These are phyloP conservation scores for Eucalyptus grandis DNA, from an alignment of 345 rosid genomes.

Conservation along the genomic window DNA sequence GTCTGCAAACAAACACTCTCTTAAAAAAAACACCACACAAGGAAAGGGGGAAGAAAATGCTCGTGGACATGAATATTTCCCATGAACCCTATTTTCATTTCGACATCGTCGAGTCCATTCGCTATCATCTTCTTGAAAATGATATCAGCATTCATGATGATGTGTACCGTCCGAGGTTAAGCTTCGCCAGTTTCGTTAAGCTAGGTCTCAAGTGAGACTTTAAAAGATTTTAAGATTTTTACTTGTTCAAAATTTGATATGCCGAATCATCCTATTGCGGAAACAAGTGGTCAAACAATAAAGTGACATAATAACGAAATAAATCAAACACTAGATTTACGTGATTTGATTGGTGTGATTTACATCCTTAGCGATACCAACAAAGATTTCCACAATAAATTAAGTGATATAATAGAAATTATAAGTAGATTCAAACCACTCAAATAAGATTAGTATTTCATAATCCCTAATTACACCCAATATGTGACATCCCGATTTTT, in stretches of 20 bases:
- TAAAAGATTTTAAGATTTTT: no score
- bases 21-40: no score
- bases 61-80: no score
- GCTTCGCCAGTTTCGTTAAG: accelerated
- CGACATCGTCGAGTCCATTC: no score
- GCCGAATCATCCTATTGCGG: accelerated
- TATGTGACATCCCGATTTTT: no score
- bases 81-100: no score
- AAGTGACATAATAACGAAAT: background rate
- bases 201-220: no score
- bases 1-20: no score
- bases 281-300: background rate
- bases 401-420: background rate
- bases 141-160: no score
- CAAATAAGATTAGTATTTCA: background rate
- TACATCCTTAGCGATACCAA: background rate
- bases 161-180: no score
- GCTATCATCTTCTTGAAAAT: no score
- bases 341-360: background rate
- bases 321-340: background rate
- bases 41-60: no score
- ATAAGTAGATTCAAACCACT: background rate
- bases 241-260: background rate
- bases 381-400: background rate
- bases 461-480: accelerated